Conservation (phyloP, 2,329 filamentous ascomycete genomes). For the Phyllosticta ampelicida region DNA sequence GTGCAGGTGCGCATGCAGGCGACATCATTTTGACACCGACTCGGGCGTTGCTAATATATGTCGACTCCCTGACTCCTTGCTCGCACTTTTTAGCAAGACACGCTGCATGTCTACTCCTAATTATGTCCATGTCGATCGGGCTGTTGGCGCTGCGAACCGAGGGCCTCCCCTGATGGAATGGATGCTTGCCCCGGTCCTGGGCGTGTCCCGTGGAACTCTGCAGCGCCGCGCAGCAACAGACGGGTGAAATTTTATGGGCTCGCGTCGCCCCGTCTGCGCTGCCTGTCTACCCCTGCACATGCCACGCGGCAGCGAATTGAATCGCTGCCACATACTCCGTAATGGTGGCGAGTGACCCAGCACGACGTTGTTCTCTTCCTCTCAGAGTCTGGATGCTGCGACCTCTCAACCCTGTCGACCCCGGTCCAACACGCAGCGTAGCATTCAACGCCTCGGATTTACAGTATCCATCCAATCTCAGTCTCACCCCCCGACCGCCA, state of each 20-base stretch:
- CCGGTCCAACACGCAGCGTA: background rate
- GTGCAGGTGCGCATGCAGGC: background rate
- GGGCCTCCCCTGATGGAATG: background rate
- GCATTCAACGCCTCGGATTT: background rate
- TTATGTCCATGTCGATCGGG: background rate
- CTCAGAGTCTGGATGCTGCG: background rate
- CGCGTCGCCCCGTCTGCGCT: background rate
- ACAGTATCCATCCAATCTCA: background rate
- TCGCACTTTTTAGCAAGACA: background rate
- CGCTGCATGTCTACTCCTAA: background rate
- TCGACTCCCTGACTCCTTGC: background rate
- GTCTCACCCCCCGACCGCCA: background rate
- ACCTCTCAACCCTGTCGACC: background rate
- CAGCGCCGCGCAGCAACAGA: background rate
- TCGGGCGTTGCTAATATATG: background rate
- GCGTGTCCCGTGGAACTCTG: background rate
- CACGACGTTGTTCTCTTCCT: background rate
- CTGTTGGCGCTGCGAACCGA: background rate
- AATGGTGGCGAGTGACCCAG: too few relatives aligned
- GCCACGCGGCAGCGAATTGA: background rate
- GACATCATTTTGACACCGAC: background rate
- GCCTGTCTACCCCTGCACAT: background rate
- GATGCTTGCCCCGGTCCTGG: background rate
- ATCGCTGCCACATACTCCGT: background rate
- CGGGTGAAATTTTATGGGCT: background rate